Evolutionary conservation across 257 asterid genomes (phyloP), one percentile per base, ranked within the genome.

Genomic region (Lycium ferocissimum): DNA sequence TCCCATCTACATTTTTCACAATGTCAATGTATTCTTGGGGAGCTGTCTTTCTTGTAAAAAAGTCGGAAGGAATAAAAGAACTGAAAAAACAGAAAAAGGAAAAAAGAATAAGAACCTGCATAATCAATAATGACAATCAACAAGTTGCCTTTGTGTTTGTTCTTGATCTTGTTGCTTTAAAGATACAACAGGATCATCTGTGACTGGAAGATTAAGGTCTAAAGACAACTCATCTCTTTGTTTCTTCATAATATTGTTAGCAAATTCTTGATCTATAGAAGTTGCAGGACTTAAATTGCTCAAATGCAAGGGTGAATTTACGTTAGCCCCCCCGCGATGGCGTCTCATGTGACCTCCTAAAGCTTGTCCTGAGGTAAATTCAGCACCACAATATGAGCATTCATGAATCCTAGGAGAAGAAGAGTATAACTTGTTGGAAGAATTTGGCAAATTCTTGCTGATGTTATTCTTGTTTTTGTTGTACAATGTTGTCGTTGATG

Each of bases 281-380:
- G 51, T 56, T 54, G 84, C 81, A 26, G 54, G 79, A 66, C 86
- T 63, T 45, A 76, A 70, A 18, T 61, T 84, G 81, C 82, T 85
- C 54, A 80, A 54, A 67, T 78, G 40, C 38, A 45, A 47, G 38
- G 84, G 63, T 80, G 67, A 57, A 65, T 70, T 80, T 56, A 81
- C 66, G 15, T 13, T 65, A 10, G 69, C 37, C 2, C 76, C 89
- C 14, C 83, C 86, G 7, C 95, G 90, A 86, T 92, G 95, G 57
- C 92, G 88, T 91, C 95, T 88, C 95, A 92, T 92, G 90, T 92
- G 95, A 10, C 95, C 95, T 2, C 95, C 95, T 57, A 92, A 89
- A 18, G 95, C 95, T 86, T 92, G 95, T 56, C 94, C 95, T 43
- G 94, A 92, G 2, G 91, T 87, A 62, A 92, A 92, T 91, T 91